phyloP scores from a whole-genome alignment of 1,139 yeast species.

The Debaryomyces udenii region DNA sequence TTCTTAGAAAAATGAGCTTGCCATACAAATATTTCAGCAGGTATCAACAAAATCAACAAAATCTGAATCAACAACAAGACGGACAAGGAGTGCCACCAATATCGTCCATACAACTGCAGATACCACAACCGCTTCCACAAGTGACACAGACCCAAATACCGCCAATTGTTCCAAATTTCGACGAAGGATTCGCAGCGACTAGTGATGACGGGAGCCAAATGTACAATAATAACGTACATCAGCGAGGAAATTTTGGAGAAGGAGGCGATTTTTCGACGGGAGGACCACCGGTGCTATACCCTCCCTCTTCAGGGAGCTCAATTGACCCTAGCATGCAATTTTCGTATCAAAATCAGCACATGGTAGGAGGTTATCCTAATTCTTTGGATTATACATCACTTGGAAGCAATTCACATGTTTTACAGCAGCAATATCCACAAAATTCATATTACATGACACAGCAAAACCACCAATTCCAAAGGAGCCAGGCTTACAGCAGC shows the following conservation, averaged over 20 bases:
- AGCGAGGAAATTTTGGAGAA: not conserved
- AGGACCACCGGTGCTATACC: not conserved
- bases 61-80: constrained; percentile 3
- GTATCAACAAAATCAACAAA: constrained; percentile 5
- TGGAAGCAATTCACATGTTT: not conserved
- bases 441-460: not conserved
- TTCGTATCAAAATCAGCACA: not conserved
- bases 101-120: constrained; percentile 4
- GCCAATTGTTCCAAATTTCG: constrained; percentile 2
- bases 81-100: not conserved
- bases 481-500: not conserved
- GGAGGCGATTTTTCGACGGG: not conserved
- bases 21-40: constrained; percentile 8
- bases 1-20: constrained; percentile 7
- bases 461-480: not conserved
- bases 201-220: no score
- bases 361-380: not conserved
- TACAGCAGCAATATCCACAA: constrained; percentile 5
- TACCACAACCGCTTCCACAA: constrained; percentile 1
- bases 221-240: not conserved
- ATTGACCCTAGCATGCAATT: constrained; percentile 1
- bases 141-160: not conserved
- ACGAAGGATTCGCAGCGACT: not conserved
- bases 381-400: not conserved
- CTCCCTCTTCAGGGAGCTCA: not conserved